These are phyloP conservation scores for Apiotrichum mycotoxinovorans DNA, from an alignment of 1,284 basidiomycete species.

Conservation along the genomic window DNA sequence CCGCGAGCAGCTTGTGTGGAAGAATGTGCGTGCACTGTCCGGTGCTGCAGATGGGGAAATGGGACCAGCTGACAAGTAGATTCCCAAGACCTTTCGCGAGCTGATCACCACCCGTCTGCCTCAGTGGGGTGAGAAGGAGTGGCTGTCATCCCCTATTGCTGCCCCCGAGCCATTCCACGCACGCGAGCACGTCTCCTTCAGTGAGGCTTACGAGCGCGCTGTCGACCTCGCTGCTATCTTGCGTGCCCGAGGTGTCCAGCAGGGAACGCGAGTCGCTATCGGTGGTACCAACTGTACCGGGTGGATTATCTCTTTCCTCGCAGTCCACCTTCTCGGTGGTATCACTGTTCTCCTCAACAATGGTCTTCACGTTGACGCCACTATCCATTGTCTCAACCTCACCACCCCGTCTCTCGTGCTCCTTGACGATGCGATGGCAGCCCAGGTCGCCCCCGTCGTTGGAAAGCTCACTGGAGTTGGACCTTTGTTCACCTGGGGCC, in stretches of 20 bases:
- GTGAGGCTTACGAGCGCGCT: constrained; percentile 24
- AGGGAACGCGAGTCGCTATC: constrained; percentile 35
- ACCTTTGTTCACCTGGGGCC: constrained; percentile 5
- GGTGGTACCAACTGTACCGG: constrained; percentile 37
- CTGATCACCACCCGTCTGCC: constrained; percentile 8
- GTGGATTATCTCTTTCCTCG: constrained; percentile 40
- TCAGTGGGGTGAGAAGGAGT: constrained; percentile 24
- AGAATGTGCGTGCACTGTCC: constrained; percentile 26
- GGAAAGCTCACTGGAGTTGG: constrained; percentile 6
- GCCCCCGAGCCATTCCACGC: constrained; percentile 11
- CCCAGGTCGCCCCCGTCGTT: constrained; percentile 19
- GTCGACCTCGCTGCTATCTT: constrained; percentile 33
- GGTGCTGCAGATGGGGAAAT: no score
- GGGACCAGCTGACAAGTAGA: neutral
- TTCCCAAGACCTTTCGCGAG: neutral
- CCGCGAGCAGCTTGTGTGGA: constrained; percentile 31
- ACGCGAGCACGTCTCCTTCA: constrained; percentile 28
- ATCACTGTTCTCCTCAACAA: constrained; percentile 39
- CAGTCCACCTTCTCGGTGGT: constrained; percentile 40
- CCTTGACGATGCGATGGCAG: constrained; percentile 31
- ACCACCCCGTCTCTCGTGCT: constrained; percentile 30
- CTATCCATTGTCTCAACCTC: constrained; percentile 33
- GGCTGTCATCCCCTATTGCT: constrained; percentile 35
- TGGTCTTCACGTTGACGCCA: constrained; percentile 25
- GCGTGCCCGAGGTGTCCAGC: constrained; percentile 26